A percentile compares a stretch with the other conserved stretches of the same genome.
These are phyloP conservation scores for Plenodomus biglobosus DNA, from an alignment of 2,329 filamentous ascomycete species.

Conservation along the genomic window DNA sequence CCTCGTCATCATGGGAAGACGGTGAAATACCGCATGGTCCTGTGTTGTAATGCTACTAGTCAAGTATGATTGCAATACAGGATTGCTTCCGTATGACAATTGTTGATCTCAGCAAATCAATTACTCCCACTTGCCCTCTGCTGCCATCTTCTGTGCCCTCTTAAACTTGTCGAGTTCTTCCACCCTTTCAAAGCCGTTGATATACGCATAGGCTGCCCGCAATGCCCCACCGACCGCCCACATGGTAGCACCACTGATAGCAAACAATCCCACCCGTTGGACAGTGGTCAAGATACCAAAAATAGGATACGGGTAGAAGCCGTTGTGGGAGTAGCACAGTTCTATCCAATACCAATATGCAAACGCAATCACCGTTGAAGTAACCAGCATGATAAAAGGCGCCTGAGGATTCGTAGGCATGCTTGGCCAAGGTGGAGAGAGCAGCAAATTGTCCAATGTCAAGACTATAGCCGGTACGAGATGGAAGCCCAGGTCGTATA, in stretches of 20 bases:
- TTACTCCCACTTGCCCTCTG: constrained; percentile 23
- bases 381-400: constrained; percentile 58
- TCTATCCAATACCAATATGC: constrained; percentile 78
- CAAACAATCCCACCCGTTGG: constrained; percentile 70
- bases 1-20: constrained; percentile 21
- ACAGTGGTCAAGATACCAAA: constrained; percentile 68
- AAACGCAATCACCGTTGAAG: constrained; percentile 63
- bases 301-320: constrained; percentile 82
- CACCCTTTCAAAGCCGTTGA: constrained; percentile 58
- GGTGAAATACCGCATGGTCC: constrained; percentile 14
- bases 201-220: constrained; percentile 67
- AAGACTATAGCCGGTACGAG: constrained; percentile 66
- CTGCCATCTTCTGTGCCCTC: constrained; percentile 20
- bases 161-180: constrained; percentile 22
- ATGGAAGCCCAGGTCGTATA: constrained; percentile 52
- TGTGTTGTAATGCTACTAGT: constrained; percentile 24
- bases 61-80: constrained; percentile 16
- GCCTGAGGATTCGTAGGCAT: constrained; percentile 54
- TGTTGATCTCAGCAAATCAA: too few species aligned
- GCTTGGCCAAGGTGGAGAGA: constrained; percentile 68
- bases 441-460: constrained; percentile 64
- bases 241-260: constrained; percentile 69
- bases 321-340: constrained; percentile 67
- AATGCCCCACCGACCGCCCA: constrained; percentile 67
- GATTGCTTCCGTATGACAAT: not conserved